Evolutionary conservation across 306 rosid species (phyloP).

Genomic region (Castanea crenata): DNA sequence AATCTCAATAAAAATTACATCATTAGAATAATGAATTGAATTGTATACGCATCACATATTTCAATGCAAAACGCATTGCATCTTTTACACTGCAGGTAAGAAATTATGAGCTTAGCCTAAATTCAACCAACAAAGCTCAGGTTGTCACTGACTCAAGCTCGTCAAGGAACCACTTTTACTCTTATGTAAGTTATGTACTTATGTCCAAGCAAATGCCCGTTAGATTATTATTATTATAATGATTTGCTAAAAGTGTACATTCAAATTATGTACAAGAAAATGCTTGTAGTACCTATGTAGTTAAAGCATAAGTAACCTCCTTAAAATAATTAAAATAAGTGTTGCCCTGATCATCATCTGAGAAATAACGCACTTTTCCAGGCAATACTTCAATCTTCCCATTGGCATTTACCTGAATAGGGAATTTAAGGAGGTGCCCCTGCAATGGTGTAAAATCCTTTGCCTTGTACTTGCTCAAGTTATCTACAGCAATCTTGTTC

Average conservation of each 20-base stretch:
- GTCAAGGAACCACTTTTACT: too few species aligned
- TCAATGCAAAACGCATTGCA: neutral
- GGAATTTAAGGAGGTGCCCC: slow-evolving; percentile 68
- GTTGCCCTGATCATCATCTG: slow-evolving; percentile 39
- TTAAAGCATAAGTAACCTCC: slow-evolving; percentile 42
- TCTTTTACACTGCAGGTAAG: neutral
- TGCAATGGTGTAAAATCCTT: slow-evolving; percentile 49
- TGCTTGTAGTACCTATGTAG: slow-evolving; percentile 25
- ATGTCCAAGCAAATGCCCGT: neutral
- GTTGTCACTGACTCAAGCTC: neutral
- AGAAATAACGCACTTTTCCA: slow-evolving; percentile 43
- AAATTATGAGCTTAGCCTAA: neutral
- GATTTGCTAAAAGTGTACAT: too few species aligned
- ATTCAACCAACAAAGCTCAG: neutral
- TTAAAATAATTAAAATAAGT: too few species aligned
- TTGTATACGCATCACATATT: neutral
- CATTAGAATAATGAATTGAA: neutral
- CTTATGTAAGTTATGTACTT: neutral
- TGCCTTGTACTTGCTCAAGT: slow-evolving; percentile 64
- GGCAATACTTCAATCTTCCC: slow-evolving; percentile 39
- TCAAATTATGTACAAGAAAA: neutral
- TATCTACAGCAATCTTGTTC: slow-evolving; percentile 60
- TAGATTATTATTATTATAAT: too few species aligned
- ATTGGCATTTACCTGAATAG: slow-evolving; percentile 31
- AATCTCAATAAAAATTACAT: neutral